phyloP scores from a whole-genome alignment of 108 stramenopile genomes.

The Cyclotella baltica region DNA sequence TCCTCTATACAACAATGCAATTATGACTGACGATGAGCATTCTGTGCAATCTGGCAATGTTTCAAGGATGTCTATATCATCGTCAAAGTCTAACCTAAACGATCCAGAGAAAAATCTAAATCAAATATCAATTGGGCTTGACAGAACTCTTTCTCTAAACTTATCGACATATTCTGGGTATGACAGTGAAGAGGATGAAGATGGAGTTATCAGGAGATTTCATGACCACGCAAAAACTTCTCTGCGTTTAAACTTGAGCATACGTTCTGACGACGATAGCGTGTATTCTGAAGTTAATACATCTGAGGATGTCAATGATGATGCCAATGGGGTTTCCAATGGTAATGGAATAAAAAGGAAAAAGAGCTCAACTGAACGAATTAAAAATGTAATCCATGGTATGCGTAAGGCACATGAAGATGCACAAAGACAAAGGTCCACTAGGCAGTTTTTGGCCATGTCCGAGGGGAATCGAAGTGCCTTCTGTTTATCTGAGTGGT shows the following conservation, averaged over 20 bases:
- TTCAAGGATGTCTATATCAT: not conserved
- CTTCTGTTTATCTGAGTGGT: conserved; percentile 22
- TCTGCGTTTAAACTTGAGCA: not conserved
- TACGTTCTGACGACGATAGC: conserved; percentile 9
- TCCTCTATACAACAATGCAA: not conserved
- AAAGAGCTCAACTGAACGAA: not conserved
- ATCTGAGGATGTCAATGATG: not conserved
- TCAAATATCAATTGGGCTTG: not conserved
- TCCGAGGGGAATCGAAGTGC: conserved; percentile 6
- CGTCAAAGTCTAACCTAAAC: not conserved
- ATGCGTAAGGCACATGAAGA: conserved; percentile 25
- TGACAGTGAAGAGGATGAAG: conserved; percentile 10
- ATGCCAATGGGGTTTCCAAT: not conserved
- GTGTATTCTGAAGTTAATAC: not conserved
- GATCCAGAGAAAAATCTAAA: not conserved
- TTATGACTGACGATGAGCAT: not conserved
- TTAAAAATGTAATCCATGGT: conserved; percentile 17
- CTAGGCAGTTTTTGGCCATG: conserved; percentile 25
- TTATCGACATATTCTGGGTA: conserved; percentile 3
- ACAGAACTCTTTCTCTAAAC: not conserved
- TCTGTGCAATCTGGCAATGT: not conserved
- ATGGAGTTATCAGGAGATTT: conserved; percentile 8
- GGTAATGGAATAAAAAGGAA: not conserved
- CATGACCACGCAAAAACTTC: conserved; percentile 21
- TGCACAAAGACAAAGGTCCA: conserved; percentile 20